Base-by-base conservation (phyloP, 2,329 filamentous ascomycete species). In the Nothomitra cinnamomea region DNA sequence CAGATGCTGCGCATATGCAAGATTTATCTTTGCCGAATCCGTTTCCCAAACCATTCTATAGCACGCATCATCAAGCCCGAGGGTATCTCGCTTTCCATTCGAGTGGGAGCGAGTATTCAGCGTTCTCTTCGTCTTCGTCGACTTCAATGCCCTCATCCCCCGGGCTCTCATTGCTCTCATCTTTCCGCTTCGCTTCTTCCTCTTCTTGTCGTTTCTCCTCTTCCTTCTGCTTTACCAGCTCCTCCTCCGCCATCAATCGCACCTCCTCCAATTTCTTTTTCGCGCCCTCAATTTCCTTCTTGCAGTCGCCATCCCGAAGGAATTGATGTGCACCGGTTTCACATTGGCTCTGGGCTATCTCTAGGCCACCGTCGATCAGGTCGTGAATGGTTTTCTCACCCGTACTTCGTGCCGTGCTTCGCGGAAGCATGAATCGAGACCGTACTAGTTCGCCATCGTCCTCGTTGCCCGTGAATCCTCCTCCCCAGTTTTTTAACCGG, bases 291-390 rank as follows among this genome's bases (percentile, higher is more conserved):
- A 95, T 75, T 65, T 94, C 87, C 17, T 79, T 76, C n/a, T 72
- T 76, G 66, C 89, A 95, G 61, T 92, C 83, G 10, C 88, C 89
- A 53, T 88, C 84, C 22, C 89, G 80, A n/a, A 95, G 72, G 57
- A 92, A 87, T 62, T 94, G 86, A 63, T 94, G 88, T 0, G 89
- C 89, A 2, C 85, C 89, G 53, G 82, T 81, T 68, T 95, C 89
- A 64, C 86, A 94, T 60, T 88, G 78, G 54, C 76, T 76, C 65
- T 95, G 87, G 3, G 87, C 84, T 58, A 79, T 78, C 63, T 95
- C 88, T 24, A 95, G 72, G 0, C 79, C 77, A 63, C 83, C 85
- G 63, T 95, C 88, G 1, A 88, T 74, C 45, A 78, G 73, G 58
- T 94, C 86, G 62, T 83, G 87, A 1, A 79, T 71, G 57, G 79